A percentile compares a stretch with the other conserved stretches of the same genome.
These are phyloP conservation scores for Paralagenidium karlingii DNA, from an alignment of 352 stramenopile species.

Conservation along the genomic window DNA sequence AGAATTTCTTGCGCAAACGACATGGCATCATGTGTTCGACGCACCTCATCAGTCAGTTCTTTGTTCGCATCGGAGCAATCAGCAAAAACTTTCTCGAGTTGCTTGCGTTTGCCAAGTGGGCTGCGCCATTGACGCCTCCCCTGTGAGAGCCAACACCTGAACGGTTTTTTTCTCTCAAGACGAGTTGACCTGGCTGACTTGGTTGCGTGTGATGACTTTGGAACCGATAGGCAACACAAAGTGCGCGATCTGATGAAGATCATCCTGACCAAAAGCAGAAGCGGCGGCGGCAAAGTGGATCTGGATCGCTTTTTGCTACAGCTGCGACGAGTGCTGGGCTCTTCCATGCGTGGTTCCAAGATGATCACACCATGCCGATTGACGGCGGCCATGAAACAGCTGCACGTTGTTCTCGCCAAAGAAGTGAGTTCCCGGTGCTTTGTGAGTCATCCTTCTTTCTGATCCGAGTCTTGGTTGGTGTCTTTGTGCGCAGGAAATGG, in stretches of 20 bases:
- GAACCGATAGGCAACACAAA: conserved; percentile 16
- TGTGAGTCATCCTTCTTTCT: too few relatives aligned
- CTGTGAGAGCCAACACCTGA: too few relatives aligned
- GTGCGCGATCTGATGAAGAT: conserved; percentile 16
- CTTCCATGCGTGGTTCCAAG: too few relatives aligned
- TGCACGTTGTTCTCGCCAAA: too few relatives aligned
- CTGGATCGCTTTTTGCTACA: conserved; percentile 32
- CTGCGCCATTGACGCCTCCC: conserved; percentile 16
- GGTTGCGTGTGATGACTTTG: too few relatives aligned
- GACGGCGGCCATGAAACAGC: too few relatives aligned
- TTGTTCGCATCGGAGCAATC: conserved; percentile 22
- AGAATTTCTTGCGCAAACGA: conserved; percentile 14
- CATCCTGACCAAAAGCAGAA: conserved; percentile 33
- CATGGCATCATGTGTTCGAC: conserved; percentile 22
- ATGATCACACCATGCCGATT: too few relatives aligned
- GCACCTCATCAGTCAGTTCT: conserved; percentile 37
- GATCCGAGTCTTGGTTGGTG: too few relatives aligned
- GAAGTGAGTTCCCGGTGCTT: too few relatives aligned
- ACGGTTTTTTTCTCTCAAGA: too few relatives aligned
- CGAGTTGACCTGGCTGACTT: too few relatives aligned
- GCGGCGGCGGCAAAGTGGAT: conserved; percentile 24
- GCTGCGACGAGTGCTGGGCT: conserved; percentile 15
- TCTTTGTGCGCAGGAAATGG: conserved; percentile 16
- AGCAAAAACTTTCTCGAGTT: conserved; percentile 36
- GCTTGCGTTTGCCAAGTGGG: conserved; percentile 22